These are phyloP conservation scores for Flagelloscypha sp. DNA, from an alignment of 768 basidiomycete species.

Conservation along the genomic window DNA sequence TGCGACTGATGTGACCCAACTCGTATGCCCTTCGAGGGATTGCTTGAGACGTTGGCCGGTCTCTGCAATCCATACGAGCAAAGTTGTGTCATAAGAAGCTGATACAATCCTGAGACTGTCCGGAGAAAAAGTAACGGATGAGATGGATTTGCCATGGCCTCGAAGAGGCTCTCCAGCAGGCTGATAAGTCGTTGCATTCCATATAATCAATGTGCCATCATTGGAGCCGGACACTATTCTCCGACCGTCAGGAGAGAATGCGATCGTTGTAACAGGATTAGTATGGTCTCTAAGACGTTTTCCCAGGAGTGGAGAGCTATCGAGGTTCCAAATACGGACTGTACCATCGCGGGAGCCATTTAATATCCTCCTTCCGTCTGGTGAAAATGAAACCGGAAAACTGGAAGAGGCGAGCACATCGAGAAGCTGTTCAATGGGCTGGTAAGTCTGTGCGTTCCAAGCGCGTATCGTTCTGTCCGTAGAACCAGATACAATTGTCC, in stretches of 20 bases:
- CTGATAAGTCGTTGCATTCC: slow-evolving; percentile 10
- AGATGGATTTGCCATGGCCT: no score
- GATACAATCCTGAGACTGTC: slow-evolving; percentile 2
- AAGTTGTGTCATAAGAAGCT: neutral
- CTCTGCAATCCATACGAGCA: slow-evolving; percentile 1
- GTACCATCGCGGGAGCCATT: slow-evolving; percentile 72
- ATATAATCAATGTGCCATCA: slow-evolving; percentile 6
- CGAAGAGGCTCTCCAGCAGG: no score
- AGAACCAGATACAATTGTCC: slow-evolving; percentile 19
- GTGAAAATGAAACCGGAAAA: no score
- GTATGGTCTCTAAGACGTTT: slow-evolving; percentile 4
- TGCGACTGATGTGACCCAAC: slow-evolving; percentile 4
- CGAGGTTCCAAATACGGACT: slow-evolving; percentile 63
- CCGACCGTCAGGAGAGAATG: slow-evolving; percentile 10
- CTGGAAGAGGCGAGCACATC: no score
- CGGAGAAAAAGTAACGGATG: slow-evolving; percentile 16
- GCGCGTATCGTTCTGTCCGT: slow-evolving; percentile 3
- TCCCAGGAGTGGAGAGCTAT: no score
- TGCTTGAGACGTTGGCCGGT: neutral
- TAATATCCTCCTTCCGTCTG: no score
- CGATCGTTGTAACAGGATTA: slow-evolving; percentile 2
- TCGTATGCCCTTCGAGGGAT: slow-evolving; percentile 6
- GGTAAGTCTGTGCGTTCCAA: no score
- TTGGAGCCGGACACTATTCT: slow-evolving; percentile 5
- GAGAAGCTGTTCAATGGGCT: no score